A percentile compares a stretch with the other conserved stretches of the same genome.
phyloP scores from a whole-genome alignment of 2,329 filamentous ascomycete genomes.

The Cytospora leucostoma region DNA sequence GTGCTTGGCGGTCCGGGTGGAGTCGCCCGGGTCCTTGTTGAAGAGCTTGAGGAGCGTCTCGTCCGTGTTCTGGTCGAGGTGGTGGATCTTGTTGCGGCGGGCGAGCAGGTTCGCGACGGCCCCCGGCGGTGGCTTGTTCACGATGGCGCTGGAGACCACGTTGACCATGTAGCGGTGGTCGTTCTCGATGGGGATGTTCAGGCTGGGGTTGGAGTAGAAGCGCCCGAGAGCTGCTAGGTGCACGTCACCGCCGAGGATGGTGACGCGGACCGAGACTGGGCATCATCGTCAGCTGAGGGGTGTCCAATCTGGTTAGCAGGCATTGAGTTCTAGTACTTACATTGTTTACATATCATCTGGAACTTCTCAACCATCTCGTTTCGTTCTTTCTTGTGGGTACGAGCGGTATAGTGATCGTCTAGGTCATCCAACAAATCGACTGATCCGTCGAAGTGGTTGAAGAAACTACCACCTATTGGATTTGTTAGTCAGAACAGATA shows the following conservation, averaged over 20 bases:
- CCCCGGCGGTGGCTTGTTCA: constrained; percentile 88
- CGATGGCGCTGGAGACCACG: constrained; percentile 90
- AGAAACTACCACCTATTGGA: constrained; percentile 68
- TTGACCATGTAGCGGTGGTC: constrained; percentile 97
- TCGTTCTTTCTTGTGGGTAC: constrained; percentile 88
- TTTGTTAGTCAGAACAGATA: constrained; percentile 22
- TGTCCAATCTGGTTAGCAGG: accelerated
- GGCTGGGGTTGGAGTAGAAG: constrained; percentile 87
- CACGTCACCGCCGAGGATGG: constrained; percentile 91
- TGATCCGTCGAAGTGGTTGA: constrained; percentile 93
- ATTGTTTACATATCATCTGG: constrained; percentile 80
- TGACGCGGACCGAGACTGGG: constrained; percentile 75
- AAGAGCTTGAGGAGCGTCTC: constrained; percentile 95
- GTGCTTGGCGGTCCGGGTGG: constrained; percentile 69
- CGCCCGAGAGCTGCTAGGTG: constrained; percentile 89
- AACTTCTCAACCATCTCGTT: constrained; percentile 76
- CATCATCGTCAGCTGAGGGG: neutral
- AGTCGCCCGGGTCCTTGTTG: constrained; percentile 78
- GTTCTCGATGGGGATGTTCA: constrained; percentile 73
- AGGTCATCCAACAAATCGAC: constrained; percentile 91
- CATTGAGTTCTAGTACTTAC: constrained; percentile 6
- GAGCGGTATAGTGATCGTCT: constrained; percentile 94
- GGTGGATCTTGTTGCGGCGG: constrained; percentile 80
- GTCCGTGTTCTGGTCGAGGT: constrained; percentile 72
- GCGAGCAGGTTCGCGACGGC: constrained; percentile 89